Conservation (phyloP, 2,329 filamentous ascomycete species). For the Coniochaeta hoffmannii region DNA sequence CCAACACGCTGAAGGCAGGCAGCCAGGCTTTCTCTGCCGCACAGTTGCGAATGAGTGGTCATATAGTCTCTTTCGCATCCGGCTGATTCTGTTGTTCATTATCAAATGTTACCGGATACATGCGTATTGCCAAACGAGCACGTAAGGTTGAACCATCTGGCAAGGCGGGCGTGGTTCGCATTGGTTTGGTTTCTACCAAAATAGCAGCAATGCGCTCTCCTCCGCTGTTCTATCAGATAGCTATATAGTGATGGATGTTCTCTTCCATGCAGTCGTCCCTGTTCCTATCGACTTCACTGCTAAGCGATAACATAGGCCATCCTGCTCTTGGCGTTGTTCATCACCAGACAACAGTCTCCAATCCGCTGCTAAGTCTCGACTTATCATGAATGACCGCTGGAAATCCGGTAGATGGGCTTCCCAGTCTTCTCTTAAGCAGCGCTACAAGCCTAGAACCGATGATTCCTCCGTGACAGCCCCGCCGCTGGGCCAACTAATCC, state of each 20-base stretch:
- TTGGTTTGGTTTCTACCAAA: too few relatives aligned
- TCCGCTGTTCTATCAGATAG: neutral
- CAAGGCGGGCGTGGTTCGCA: neutral
- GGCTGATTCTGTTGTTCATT: neutral
- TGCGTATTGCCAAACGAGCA: neutral
- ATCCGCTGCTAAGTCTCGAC: neutral
- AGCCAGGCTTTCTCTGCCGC: neutral
- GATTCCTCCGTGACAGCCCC: conserved; percentile 9
- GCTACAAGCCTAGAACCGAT: too few relatives aligned
- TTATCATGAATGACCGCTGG: neutral
- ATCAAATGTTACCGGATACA: neutral
- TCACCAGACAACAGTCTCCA: neutral
- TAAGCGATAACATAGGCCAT: too few relatives aligned
- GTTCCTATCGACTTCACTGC: too few relatives aligned
- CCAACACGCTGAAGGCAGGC: neutral
- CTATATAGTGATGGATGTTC: neutral
- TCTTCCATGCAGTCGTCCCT: too few relatives aligned
- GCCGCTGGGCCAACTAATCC: conserved; percentile 14
- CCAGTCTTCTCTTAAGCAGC: too few relatives aligned
- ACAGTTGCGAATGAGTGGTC: neutral
- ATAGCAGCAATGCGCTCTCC: too few relatives aligned
- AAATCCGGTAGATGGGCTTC: neutral
- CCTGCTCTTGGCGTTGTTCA: neutral
- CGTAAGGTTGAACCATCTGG: neutral
- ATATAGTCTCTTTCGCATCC: too few relatives aligned